Base-by-base conservation (phyloP, 345 rosid genomes). In the Fremontodendron californicum region DNA sequence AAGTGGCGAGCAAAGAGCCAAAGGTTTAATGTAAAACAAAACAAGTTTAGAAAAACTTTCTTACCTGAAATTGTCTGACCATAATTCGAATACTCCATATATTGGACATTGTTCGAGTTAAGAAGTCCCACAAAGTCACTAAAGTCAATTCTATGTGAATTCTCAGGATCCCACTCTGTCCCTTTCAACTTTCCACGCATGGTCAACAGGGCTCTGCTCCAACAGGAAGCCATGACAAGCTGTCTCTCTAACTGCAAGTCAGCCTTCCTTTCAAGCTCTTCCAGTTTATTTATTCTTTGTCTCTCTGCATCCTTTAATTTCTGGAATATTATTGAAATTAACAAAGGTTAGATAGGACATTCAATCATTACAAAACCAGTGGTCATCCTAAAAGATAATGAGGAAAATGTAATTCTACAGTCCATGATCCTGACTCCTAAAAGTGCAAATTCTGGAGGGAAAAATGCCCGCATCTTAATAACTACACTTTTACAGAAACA, bases 61-160 rank as follows among this genome's bases (percentile, higher is more conserved):
- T 18, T 79, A 94, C 99, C 99, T 78, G 98, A 93, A 76, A 95
- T 80, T 0, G 94, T 86, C 84, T 91, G 97, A 37, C 98, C 99
- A 78, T 93, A 91, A 58, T 93, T 88, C 0, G 94, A 89, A 74
- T 93, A 93, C 81, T 95, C 98, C 92, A 95, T 93, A 75, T 85
- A 93, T 65, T 91, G 94, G 76, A 95, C 97, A 78, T 89, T 87
- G 75, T 90, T 93, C 29, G 99, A 85, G 77, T 95, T 86, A n/a
- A 91, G 86, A 39, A 93, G 94, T 65, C 84, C 82, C 87, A 82
- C 82, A 61, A 94, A 93, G 55, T 93, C 94, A 67, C 97, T 94
- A 66, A 87, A 94, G 84, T 90, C 84, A 82, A 94, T 93, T 78
- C 84, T 78, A 62, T 93, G 94, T 0, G 97, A 94, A 70, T 77